Percentiles rank a stretch among this genome's conserved stretches.
Conservation (phyloP, 192 early-diverging fungal species). For the Rhizophagus sp. region DNA sequence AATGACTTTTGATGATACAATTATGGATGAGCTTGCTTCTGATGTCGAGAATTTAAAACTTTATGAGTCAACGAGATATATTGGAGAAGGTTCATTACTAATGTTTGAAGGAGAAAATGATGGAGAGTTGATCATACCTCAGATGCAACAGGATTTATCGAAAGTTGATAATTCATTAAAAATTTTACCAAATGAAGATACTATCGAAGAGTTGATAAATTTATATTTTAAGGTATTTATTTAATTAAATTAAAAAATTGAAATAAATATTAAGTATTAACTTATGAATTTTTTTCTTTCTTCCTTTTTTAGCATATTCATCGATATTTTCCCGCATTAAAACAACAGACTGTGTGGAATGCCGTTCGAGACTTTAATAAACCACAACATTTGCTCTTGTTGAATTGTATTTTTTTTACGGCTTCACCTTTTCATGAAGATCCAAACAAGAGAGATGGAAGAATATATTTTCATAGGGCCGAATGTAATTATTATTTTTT, state of each 20-base stretch:
- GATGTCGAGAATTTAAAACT: neutral
- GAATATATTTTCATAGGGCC: conserved; percentile 21
- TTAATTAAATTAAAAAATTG: neutral
- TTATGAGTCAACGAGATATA: conserved; percentile 22
- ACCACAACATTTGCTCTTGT: conserved; percentile 19
- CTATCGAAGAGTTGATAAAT: neutral
- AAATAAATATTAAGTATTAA: neutral
- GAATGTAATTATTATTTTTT: conserved; percentile 4
- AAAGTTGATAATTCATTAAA: conserved; percentile 4
- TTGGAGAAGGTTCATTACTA: conserved; percentile 26
- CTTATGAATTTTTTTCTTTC: neutral
- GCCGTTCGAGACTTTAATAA: neutral
- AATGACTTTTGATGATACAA: neutral
- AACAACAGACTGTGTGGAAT: neutral
- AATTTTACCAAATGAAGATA: conserved; percentile 1
- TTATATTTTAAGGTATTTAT: conserved; percentile 17
- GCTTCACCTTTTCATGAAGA: conserved; percentile 26
- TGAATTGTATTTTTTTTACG: conserved; percentile 22
- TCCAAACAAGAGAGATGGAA: conserved; percentile 15
- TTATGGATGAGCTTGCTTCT: conserved; percentile 5
- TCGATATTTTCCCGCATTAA: conserved; percentile 18
- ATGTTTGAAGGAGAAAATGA: neutral
- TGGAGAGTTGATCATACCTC: conserved; percentile 9
- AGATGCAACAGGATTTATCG: neutral
- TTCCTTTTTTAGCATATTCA: conserved; percentile 21